Percentiles rank a stretch among this genome's conserved stretches.
These are phyloP conservation scores for Aspergillus pseudoglaucus DNA, from an alignment of 2,329 filamentous ascomycete genomes.

Conservation along the genomic window DNA sequence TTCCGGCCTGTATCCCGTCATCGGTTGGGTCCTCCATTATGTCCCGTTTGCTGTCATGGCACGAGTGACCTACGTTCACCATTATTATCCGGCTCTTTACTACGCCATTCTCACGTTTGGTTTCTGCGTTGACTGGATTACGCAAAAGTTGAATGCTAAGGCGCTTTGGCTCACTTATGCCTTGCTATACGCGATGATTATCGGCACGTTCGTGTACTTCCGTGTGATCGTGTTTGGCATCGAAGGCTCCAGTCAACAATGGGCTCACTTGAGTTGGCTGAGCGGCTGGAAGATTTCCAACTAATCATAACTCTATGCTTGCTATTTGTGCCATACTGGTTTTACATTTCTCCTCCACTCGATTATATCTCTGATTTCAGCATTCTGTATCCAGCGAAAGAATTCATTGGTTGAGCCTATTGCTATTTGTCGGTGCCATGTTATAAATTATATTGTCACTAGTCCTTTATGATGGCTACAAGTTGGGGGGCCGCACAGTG, in stretches of 20 bases:
- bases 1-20: slow-evolving; percentile 78
- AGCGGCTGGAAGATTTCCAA: slow-evolving; percentile 78
- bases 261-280: slow-evolving; percentile 92
- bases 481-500: no score
- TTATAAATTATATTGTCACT: no score
- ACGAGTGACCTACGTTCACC: slow-evolving; percentile 96
- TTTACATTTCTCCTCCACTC: neutral
- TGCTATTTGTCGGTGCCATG: no score
- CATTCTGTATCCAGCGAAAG: neutral
- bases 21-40: slow-evolving; percentile 96
- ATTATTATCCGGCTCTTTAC: slow-evolving; percentile 98
- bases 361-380: neutral
- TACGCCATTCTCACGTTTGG: slow-evolving; percentile 88
- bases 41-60: slow-evolving; percentile 95
- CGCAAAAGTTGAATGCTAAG: slow-evolving; percentile 58
- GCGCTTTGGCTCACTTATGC: slow-evolving; percentile 66
- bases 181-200: slow-evolving; percentile 64
- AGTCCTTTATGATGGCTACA: no score
- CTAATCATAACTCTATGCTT: slow-evolving; percentile 10
- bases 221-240: slow-evolving; percentile 95
- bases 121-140: slow-evolving; percentile 81
- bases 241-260: slow-evolving; percentile 75
- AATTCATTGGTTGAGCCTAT: neutral
- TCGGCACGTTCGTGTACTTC: slow-evolving; percentile 83
- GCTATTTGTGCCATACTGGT: neutral